Evolutionary conservation across 495 filamentous ascomycete species (phyloP).

Genomic region (Pseudoneurospora amorphoporcata): DNA sequence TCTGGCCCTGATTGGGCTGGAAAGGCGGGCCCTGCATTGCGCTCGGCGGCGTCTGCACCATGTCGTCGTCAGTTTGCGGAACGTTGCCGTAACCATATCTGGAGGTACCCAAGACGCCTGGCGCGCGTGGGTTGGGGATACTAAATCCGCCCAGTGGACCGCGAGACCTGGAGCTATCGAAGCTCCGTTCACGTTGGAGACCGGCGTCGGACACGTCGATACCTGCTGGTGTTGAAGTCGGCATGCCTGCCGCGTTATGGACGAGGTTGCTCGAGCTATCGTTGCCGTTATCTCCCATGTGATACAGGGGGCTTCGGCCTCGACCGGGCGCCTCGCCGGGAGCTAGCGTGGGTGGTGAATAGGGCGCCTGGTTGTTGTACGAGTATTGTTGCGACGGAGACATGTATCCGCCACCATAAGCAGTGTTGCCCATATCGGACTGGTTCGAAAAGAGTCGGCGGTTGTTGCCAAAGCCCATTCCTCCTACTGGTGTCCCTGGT

Average conservation of each 20-base stretch:
- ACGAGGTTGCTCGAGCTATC: conserved; percentile 36
- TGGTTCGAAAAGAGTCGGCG: conserved; percentile 11
- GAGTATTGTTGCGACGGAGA: conserved; percentile 8
- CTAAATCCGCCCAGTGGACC: conserved; percentile 3
- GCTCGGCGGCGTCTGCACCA: conserved; percentile 18
- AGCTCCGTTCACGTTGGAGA: conserved; percentile 22
- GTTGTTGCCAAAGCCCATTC: conserved; percentile 21
- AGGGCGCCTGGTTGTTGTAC: conserved; percentile 6
- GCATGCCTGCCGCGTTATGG: conserved; percentile 29
- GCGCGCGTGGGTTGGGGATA: conserved; percentile 17
- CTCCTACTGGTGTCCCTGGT: conserved; percentile 31
- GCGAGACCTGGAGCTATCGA: conserved; percentile 15
- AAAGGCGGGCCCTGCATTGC: neutral
- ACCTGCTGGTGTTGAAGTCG: conserved; percentile 21
- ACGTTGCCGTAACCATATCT: conserved; percentile 42
- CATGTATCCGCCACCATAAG: conserved; percentile 11
- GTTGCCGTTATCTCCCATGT: conserved; percentile 33
- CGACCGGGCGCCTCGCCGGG: conserved; percentile 9
- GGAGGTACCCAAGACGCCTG: conserved; percentile 39
- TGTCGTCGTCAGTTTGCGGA: conserved; percentile 35
- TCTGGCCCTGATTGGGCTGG: conserved; percentile 1
- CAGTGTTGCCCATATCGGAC: conserved; percentile 8
- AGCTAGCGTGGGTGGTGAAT: conserved; percentile 5
- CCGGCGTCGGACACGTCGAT: conserved; percentile 11
- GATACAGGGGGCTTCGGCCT: conserved; percentile 30